A percentile compares a stretch with the other conserved stretches of the same genome.
Evolutionary conservation across 805 yeast genomes (phyloP).

Genomic region (Peterozyma toletana): DNA sequence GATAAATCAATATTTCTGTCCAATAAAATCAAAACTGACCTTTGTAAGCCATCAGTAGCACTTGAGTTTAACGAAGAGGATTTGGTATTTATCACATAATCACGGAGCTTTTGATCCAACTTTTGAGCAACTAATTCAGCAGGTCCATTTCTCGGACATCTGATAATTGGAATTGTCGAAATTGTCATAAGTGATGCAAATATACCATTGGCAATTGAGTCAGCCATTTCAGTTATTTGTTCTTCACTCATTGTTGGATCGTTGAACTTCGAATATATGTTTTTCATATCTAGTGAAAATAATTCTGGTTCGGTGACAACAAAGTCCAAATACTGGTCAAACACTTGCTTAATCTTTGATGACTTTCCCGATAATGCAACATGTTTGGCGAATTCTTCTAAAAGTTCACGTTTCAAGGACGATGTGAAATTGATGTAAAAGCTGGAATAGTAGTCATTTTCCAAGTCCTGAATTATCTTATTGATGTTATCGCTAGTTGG

Average conservation of each 20-base stretch:
- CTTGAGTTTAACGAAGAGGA: slow-evolving; percentile 14
- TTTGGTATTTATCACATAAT: slow-evolving; percentile 70
- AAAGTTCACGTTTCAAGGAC: slow-evolving; percentile 62
- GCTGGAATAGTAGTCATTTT: slow-evolving; percentile 67
- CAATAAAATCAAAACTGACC: slow-evolving; percentile 72
- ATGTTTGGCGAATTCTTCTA: slow-evolving; percentile 83
- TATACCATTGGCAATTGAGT: slow-evolving; percentile 68
- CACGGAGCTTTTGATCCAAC: slow-evolving; percentile 77
- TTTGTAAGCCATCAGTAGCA: slow-evolving; percentile 24
- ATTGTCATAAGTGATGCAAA: slow-evolving; percentile 73
- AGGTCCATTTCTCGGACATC: slow-evolving; percentile 90
- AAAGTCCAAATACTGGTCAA: slow-evolving; percentile 89
- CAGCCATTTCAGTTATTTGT: slow-evolving; percentile 61
- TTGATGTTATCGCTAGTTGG: slow-evolving; percentile 77
- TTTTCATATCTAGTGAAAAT: slow-evolving; percentile 66
- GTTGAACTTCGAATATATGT: slow-evolving; percentile 63
- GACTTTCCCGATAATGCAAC: slow-evolving; percentile 71
- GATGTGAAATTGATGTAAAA: slow-evolving; percentile 85
- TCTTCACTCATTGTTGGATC: slow-evolving; percentile 69
- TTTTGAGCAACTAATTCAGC: slow-evolving; percentile 91
- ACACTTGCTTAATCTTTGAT: slow-evolving; percentile 74
- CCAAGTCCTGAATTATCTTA: slow-evolving; percentile 64
- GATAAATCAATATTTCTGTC: slow-evolving; percentile 89
- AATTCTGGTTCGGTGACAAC: slow-evolving; percentile 89
- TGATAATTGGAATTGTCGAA: slow-evolving; percentile 78